Base-by-base conservation (phyloP, 768 basidiomycete genomes). In the Tephrocybe sp. region DNA sequence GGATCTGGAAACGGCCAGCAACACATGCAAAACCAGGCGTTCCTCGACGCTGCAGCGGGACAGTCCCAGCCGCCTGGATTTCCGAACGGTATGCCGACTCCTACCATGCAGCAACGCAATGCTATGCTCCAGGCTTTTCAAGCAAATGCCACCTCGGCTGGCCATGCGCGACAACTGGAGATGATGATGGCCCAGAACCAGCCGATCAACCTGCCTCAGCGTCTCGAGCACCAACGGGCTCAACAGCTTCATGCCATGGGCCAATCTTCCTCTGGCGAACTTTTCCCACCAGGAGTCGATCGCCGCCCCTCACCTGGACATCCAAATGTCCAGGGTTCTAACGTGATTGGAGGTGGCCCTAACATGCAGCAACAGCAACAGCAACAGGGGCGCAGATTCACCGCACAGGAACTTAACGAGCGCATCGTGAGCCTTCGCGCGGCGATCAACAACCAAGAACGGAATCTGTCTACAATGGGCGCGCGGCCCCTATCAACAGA, bases 221-320 rank as follows among this genome's bases (percentile, higher is more conserved):
- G 59, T 13, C 27, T 60, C 4, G 59, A 67, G 42, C 60, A 65
- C 4, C 61, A 63, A 27, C 49, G 52, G 35, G 25, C 40, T 15
- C 56, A 57, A 30, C 44, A 62, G 51, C 59, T 67, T 9, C 43
- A 58, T 54, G 50, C 73, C 30, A 64, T 73, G 53, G 74, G 68
- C 49, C 78, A 74, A 51, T 55, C 69, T 18, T 57, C 69, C 8
- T 54, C 65, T 18, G 81, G 82, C 47, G 72, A 79, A 56, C 82
- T 83, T 60, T 58, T 74, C 18, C 64, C 78, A 7, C 67, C 77
- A n/a, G 69, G 68, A 21, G 72, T 68, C 22, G 69, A 82, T 59
- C 74, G 77, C 28, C 79, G 75, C 9, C 70, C 76, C 5, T 78
- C 79, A 24, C 83, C 77, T 15, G 69, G 73, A n/a, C 71, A 74